Evolutionary conservation across 2,329 filamentous ascomycete genomes (phyloP).

Genomic region (Aspergillus sergii): DNA sequence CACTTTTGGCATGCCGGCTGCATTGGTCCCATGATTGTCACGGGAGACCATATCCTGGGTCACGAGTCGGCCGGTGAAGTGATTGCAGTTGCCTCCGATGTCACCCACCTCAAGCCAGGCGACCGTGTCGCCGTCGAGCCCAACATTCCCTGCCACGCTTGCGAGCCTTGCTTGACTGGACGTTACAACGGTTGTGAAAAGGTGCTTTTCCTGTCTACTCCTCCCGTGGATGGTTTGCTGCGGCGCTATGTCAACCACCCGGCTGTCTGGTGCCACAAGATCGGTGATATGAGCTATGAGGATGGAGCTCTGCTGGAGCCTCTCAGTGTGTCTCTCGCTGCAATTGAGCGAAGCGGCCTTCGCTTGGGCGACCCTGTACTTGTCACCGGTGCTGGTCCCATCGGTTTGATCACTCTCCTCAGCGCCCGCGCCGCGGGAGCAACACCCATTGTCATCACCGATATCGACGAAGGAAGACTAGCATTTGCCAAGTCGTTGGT

Average conservation of each 20-base stretch:
- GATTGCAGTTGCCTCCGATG: constrained; percentile 72
- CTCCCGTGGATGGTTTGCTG: constrained; percentile 82
- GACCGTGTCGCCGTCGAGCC: constrained; percentile 94
- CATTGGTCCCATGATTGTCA: constrained; percentile 95
- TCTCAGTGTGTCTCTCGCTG: constrained; percentile 83
- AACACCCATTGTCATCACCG: constrained; percentile 88
- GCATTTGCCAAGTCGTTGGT: constrained; percentile 82
- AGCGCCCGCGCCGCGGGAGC: constrained; percentile 86
- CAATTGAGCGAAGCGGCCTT: constrained; percentile 79
- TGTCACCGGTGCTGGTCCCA: constrained; percentile 90
- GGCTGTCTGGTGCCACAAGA: constrained; percentile 94
- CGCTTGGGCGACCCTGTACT: constrained; percentile 83
- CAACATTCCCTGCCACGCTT: constrained; percentile 87
- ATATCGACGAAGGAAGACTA: constrained; percentile 85
- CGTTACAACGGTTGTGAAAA: constrained; percentile 93
- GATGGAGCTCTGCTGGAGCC: constrained; percentile 90
- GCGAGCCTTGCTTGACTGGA: constrained; percentile 87
- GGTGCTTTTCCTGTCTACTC: constrained; percentile 86
- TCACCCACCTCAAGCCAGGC: constrained; percentile 75
- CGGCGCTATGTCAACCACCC: constrained; percentile 94
- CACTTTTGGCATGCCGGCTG: constrained; percentile 97
- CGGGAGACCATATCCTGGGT: constrained; percentile 84
- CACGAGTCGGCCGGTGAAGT: constrained; percentile 84
- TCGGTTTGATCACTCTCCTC: constrained; percentile 84
- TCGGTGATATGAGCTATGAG: constrained; percentile 88